Conservation (phyloP, 2,329 filamentous ascomycete genomes). For the Biscogniauxia marginata region DNA sequence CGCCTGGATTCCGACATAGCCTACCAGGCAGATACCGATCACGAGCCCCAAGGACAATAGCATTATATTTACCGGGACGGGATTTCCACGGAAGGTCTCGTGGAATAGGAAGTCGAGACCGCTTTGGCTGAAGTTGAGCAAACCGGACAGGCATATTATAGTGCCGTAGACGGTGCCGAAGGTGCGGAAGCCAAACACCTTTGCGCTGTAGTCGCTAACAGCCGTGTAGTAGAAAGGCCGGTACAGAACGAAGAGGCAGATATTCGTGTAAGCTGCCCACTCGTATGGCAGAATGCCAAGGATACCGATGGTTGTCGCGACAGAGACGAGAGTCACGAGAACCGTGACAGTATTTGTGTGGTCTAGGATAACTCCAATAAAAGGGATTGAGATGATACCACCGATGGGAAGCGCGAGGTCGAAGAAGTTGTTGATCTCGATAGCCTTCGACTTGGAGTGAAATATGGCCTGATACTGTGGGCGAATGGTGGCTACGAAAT, state of each 20-base stretch:
- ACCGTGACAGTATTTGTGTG: constrained; percentile 71
- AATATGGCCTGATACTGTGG: constrained; percentile 80
- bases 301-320: constrained; percentile 72
- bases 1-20: constrained; percentile 56
- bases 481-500: constrained; percentile 84
- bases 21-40: constrained; percentile 65
- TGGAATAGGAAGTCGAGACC: constrained; percentile 79
- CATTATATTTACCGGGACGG: constrained; percentile 72
- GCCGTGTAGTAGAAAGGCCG: constrained; percentile 89
- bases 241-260: constrained; percentile 79
- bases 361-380: constrained; percentile 80
- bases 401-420: constrained; percentile 82
- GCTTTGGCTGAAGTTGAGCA: constrained; percentile 82
- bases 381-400: constrained; percentile 80
- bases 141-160: constrained; percentile 80
- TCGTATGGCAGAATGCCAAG: constrained; percentile 69
- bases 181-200: constrained; percentile 88
- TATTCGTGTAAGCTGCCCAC: constrained; percentile 73
- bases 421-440: constrained; percentile 78
- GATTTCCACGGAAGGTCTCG: constrained; percentile 67
- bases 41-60: constrained; percentile 60
- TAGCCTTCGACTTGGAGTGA: constrained; percentile 57
- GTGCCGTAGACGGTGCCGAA: constrained; percentile 94
- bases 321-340: constrained; percentile 65
- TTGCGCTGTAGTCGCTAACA: constrained; percentile 84